Conservation (phyloP, 2,329 filamentous ascomycete species). For the Tolypocladium capitatum region DNA sequence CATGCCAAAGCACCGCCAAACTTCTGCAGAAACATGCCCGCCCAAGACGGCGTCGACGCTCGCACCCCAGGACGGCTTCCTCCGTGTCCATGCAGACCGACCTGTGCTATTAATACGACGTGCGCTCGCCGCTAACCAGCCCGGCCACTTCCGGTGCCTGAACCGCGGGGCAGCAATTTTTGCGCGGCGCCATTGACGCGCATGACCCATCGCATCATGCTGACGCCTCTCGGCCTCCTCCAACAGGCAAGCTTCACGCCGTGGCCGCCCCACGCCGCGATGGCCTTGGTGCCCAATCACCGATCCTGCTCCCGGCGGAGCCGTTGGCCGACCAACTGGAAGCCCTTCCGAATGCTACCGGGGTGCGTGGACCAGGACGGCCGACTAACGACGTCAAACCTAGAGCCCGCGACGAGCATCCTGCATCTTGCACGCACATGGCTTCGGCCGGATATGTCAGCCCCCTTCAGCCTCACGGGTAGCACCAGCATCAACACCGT, state of each 20-base stretch:
- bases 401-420: not conserved
- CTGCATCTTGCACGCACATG: not conserved
- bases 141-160: not conserved
- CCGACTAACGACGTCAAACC: not conserved
- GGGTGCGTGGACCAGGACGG: too few species aligned
- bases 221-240: not conserved
- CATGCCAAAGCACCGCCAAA: too few species aligned
- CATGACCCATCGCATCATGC: conserved; percentile 5
- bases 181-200: conserved; percentile 6
- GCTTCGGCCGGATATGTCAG: not conserved
- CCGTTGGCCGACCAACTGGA: conserved; percentile 1
- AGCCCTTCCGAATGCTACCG: not conserved
- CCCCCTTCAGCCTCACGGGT: conserved; percentile 1
- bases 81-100: too few species aligned
- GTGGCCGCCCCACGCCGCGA: not conserved
- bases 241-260: not conserved
- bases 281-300: conserved; percentile 1
- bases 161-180: not conserved
- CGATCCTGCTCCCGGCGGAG: not conserved
- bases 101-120: too few species aligned
- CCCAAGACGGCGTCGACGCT: not conserved
- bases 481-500: not conserved
- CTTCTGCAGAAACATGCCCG: not conserved
- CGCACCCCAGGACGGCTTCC: not conserved
- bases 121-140: not conserved